Conservation (phyloP, 805 yeast genomes). For the Candida dendrica region DNA sequence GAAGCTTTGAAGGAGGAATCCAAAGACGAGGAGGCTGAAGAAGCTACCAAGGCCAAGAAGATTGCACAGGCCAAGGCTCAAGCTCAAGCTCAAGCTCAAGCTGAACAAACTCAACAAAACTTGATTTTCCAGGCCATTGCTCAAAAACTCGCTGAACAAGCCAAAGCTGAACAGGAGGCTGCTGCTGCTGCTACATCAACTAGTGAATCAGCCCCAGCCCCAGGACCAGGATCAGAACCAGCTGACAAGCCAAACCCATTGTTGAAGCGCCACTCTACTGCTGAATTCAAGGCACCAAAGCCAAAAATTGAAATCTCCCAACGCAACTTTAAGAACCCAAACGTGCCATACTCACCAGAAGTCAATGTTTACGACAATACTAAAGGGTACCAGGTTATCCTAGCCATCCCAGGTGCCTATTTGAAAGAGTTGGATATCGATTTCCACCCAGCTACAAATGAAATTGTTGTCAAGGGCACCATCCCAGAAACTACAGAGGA, state of each 20-base stretch:
- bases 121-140: background rate
- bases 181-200: background rate
- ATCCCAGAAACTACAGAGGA: conserved; percentile 31
- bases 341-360: conserved; percentile 50
- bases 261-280: conserved; percentile 18
- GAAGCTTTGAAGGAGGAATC: background rate
- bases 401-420: conserved; percentile 54
- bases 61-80: conserved; percentile 1
- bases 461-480: conserved; percentile 44
- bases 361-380: conserved; percentile 49
- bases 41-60: background rate
- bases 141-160: background rate
- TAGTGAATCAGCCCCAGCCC: background rate
- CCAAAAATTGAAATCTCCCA: conserved; percentile 22
- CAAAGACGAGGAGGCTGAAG: background rate
- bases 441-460: conserved; percentile 51
- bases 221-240: background rate
- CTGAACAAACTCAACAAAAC: background rate
- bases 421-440: conserved; percentile 47
- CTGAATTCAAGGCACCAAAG: conserved; percentile 14
- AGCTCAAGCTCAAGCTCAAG: background rate
- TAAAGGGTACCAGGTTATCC: conserved; percentile 36
- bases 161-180: conserved; percentile 1
- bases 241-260: conserved; percentile 6
- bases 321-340: conserved; percentile 19